These are phyloP conservation scores for Berberis vulgaris DNA, from an alignment of 164 flowering plant species.

Conservation along the genomic window DNA sequence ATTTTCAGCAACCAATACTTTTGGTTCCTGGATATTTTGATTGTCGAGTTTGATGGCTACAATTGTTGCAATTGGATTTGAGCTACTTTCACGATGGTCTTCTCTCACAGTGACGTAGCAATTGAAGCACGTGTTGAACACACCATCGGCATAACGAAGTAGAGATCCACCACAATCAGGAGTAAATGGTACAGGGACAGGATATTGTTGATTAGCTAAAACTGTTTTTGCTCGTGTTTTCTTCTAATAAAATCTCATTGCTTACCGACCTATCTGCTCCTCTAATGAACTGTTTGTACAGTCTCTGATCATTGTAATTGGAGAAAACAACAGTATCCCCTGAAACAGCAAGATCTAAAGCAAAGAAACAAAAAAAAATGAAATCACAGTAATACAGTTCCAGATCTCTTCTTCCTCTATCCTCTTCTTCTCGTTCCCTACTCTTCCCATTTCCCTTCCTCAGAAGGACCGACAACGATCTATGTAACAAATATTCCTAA, in stretches of 20 bases:
- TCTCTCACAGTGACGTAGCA: constrained; percentile 44
- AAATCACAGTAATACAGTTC: no score
- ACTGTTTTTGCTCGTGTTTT: no score
- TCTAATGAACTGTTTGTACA: constrained; percentile 60
- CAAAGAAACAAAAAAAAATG: no score
- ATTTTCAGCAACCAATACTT: constrained; percentile 62
- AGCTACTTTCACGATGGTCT: constrained; percentile 60
- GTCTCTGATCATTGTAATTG: constrained; percentile 83
- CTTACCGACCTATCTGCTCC: no score
- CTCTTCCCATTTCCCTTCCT: no score
- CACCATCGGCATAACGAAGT: constrained; percentile 56
- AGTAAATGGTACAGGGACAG: constrained; percentile 35
- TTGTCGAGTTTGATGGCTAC: constrained; percentile 38
- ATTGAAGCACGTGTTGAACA: constrained; percentile 37
- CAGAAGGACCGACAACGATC: no score
- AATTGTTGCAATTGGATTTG: constrained; percentile 58
- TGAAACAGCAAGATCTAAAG: no score
- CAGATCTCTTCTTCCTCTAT: no score
- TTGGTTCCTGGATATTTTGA: constrained; percentile 51
- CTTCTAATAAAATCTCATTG: no score
- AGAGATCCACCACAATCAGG: constrained; percentile 48
- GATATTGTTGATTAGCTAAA: no score
- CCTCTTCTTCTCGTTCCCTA: no score
- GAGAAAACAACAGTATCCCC: constrained; percentile 64
- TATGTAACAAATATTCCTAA: no score